These are phyloP conservation scores for Tricholoma saponaceum DNA, from an alignment of 768 basidiomycete species.

Conservation along the genomic window DNA sequence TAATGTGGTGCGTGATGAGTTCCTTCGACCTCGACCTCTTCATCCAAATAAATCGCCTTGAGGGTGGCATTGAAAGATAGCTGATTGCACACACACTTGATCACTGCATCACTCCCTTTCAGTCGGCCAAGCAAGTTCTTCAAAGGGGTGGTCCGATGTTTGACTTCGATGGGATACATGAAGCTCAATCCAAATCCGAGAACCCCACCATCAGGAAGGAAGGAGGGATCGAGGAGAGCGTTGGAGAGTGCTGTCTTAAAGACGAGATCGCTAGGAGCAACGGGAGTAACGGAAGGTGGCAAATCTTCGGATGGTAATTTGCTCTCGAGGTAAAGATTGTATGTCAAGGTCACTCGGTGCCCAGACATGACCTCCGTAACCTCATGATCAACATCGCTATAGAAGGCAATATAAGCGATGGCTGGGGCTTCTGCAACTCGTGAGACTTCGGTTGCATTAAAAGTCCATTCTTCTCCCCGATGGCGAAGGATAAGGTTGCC, in stretches of 20 bases:
- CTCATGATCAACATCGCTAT: slow-evolving; percentile 37
- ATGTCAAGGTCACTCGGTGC: slow-evolving; percentile 36
- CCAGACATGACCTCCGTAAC: slow-evolving; percentile 31
- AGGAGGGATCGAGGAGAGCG: slow-evolving; percentile 26
- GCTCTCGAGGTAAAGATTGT: slow-evolving; percentile 30
- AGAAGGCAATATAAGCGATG: slow-evolving; percentile 28
- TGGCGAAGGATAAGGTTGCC: slow-evolving; percentile 37
- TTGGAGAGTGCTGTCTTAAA: slow-evolving; percentile 11
- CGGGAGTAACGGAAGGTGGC: neutral
- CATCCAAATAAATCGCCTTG: slow-evolving; percentile 16
- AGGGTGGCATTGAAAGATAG: slow-evolving; percentile 14
- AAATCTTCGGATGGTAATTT: neutral
- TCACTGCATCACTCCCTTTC: slow-evolving; percentile 26
- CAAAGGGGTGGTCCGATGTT: too few relatives aligned
- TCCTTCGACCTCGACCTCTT: neutral
- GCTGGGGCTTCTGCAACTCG: slow-evolving; percentile 15
- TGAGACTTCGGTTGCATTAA: slow-evolving; percentile 21
- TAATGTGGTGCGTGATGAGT: neutral
- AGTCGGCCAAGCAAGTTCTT: slow-evolving; percentile 9
- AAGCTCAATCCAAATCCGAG: slow-evolving; percentile 37
- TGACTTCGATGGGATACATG: slow-evolving; percentile 27
- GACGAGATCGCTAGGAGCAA: slow-evolving; percentile 8
- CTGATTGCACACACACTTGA: slow-evolving; percentile 16
- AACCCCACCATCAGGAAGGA: slow-evolving; percentile 35
- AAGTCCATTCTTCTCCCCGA: slow-evolving; percentile 25